phyloP scores from a whole-genome alignment of 1,139 yeast species.

The Komagataea norvegica region DNA sequence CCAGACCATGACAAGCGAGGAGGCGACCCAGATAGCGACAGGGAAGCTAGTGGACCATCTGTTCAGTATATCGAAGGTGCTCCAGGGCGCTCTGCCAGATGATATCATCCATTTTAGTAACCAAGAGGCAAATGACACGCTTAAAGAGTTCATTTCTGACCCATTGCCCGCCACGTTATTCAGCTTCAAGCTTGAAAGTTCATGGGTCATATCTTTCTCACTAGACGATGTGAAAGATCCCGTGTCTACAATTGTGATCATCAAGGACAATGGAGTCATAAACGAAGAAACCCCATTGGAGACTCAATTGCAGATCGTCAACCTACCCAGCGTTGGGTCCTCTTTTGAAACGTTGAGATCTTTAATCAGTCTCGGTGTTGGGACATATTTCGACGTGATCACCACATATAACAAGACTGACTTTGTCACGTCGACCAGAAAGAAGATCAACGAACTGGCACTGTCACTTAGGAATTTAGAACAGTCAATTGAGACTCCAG shows the following conservation, averaged over 20 bases:
- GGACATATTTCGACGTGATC: slow-evolving; percentile 47
- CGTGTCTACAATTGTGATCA: slow-evolving; percentile 32
- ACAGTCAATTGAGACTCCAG: slow-evolving; percentile 66
- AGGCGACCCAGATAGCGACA: slow-evolving; percentile 5
- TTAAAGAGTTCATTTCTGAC: slow-evolving; percentile 22
- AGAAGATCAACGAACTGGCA: slow-evolving; percentile 66
- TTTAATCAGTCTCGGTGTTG: slow-evolving; percentile 50
- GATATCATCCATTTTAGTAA: slow-evolving; percentile 25
- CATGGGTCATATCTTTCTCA: slow-evolving; percentile 17
- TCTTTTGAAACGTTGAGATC: slow-evolving; percentile 53
- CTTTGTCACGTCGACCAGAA: slow-evolving; percentile 44
- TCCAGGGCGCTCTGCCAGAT: slow-evolving; percentile 26
- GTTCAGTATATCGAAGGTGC: slow-evolving; percentile 24
- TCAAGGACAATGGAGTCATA: slow-evolving; percentile 41
- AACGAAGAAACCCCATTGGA: slow-evolving; percentile 28
- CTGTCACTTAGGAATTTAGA: slow-evolving; percentile 65
- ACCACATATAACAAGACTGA: slow-evolving; percentile 29
- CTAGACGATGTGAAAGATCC: slow-evolving; percentile 9
- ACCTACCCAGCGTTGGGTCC: slow-evolving; percentile 24
- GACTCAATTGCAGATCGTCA: slow-evolving; percentile 40
- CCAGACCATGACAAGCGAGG: slow-evolving; percentile 3
- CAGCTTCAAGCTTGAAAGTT: slow-evolving; percentile 18
- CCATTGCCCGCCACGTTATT: slow-evolving; percentile 28
- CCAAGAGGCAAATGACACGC: slow-evolving; percentile 9
- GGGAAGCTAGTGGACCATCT: slow-evolving; percentile 21